phyloP scores from a whole-genome alignment of 345 rosid species.

The Ailanthus altissimus region DNA sequence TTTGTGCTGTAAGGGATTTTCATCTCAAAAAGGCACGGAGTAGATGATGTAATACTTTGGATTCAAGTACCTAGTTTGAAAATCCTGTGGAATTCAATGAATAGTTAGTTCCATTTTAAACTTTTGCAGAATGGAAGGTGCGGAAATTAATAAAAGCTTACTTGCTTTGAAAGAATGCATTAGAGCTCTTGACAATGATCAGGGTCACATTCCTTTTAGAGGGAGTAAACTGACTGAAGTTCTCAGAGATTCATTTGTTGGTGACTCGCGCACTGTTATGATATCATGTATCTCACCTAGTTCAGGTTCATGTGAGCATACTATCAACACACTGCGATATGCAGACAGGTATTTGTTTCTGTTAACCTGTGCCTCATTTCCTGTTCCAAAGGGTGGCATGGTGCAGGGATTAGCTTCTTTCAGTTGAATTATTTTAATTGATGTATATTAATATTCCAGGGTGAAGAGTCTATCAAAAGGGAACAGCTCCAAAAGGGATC shows the following conservation, averaged over 20 bases:
- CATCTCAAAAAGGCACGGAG: not conserved
- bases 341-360: slow-evolving; percentile 55
- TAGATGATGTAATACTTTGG: slow-evolving; percentile 1
- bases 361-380: not conserved
- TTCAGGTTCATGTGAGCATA: slow-evolving; percentile 73
- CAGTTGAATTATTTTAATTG: slow-evolving; percentile 23
- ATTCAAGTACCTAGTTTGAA: not conserved
- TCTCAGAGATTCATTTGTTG: slow-evolving; percentile 70
- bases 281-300: slow-evolving; percentile 70
- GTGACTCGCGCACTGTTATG: slow-evolving; percentile 70
- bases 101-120: not conserved
- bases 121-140: slow-evolving; percentile 62
- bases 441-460: slow-evolving; percentile 34
- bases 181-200: slow-evolving; percentile 70
- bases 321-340: slow-evolving; percentile 67
- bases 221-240: slow-evolving; percentile 80
- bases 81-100: slow-evolving; percentile 3
- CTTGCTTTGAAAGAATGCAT: slow-evolving; percentile 70
- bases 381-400: not conserved
- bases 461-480: slow-evolving; percentile 70
- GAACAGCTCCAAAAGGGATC: slow-evolving; percentile 48
- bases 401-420: not conserved
- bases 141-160: slow-evolving; percentile 68
- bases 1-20: not conserved
- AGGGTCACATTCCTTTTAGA: slow-evolving; percentile 68